These are phyloP conservation scores for Iodosphaeria phyllophila DNA, from an alignment of 2,329 filamentous ascomycete species.

Conservation along the genomic window DNA sequence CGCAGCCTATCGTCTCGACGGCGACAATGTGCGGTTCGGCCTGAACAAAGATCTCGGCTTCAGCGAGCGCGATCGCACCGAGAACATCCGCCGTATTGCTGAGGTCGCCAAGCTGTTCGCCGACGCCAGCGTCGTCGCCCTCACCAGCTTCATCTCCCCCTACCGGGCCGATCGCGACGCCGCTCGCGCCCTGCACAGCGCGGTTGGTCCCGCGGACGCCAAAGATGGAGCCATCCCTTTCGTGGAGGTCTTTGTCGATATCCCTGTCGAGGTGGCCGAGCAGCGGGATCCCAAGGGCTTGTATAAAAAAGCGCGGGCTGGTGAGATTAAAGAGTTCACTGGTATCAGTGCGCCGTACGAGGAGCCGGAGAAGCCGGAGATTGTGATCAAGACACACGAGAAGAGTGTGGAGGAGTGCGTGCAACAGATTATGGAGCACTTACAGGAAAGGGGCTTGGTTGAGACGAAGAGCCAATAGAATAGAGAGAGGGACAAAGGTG, in stretches of 20 bases:
- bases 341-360: slow-evolving; percentile 93
- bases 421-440: slow-evolving; percentile 61
- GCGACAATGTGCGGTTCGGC: slow-evolving; percentile 95
- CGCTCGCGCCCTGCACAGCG: slow-evolving; percentile 63
- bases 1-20: slow-evolving; percentile 81
- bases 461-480: slow-evolving; percentile 6
- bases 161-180: slow-evolving; percentile 74
- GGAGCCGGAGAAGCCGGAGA: slow-evolving; percentile 68
- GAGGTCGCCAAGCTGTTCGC: slow-evolving; percentile 97
- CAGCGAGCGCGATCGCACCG: slow-evolving; percentile 78
- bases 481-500: too few relatives aligned
- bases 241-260: slow-evolving; percentile 84
- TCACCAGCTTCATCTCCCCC: slow-evolving; percentile 94
- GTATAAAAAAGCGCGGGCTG: slow-evolving; percentile 90
- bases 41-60: slow-evolving; percentile 97
- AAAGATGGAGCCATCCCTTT: slow-evolving; percentile 62
- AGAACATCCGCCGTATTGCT: slow-evolving; percentile 93
- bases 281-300: slow-evolving; percentile 91
- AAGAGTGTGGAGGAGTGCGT: slow-evolving; percentile 79
- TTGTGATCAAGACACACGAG: slow-evolving; percentile 69
- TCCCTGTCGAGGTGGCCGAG: slow-evolving; percentile 82
- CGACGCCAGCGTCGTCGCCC: slow-evolving; percentile 68
- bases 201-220: slow-evolving; percentile 28
- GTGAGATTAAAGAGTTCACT: slow-evolving; percentile 94
- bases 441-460: slow-evolving; percentile 49